Base-by-base conservation (phyloP, 2,329 filamentous ascomycete genomes). In the Trichoderma guizhouense region DNA sequence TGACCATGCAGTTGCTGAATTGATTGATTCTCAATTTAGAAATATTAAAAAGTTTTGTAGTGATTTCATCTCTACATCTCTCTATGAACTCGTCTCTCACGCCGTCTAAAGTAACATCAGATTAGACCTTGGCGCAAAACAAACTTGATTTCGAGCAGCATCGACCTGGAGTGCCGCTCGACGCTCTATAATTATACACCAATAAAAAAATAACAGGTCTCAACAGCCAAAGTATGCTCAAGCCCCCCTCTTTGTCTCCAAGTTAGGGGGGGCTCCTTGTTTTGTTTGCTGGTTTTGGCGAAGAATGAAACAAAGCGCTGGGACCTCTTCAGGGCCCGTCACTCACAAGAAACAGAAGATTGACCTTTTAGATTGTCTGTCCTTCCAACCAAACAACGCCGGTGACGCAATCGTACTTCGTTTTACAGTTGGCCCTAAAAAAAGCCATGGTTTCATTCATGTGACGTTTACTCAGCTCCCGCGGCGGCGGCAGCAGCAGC, bases 61-160 rank as follows among this genome's bases (percentile, higher is more conserved):
- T 79, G 60, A 71, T 36, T 81, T 80, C 81, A 77, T 82, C 80
- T 80, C 78, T 80, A 81, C 79, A 78, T 81, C 77, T 82, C 81
- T 53, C 47, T 83, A 81, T 81, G 76, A 75, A 76, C 77, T 53
- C 43, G 32, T 32, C 57, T 67, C 67, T 75, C 81, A 81, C 80
- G 79, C 81, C 80, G 76, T 82, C 81, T 83, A 82, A 78, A 66
- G 78, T 82, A 82, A 82, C 80, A 81, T 81, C 76, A 79, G 73
- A 82, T 82, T 81, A 82, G 78, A 82, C 79, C 77, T 76, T 78
- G 57, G 79, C 75, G 75, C 81, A 77, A 82, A 81, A 78, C 79
- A 78, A 76, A 74, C 76, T 73, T 74, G 30, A 34, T 39, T 55
- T 77, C 77, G 77, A 79, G 76, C 76, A 75, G 76, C 77, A 75